Base-by-base conservation (phyloP, 2,329 filamentous ascomycete genomes). In the Aspergillus pseudonomiae region DNA sequence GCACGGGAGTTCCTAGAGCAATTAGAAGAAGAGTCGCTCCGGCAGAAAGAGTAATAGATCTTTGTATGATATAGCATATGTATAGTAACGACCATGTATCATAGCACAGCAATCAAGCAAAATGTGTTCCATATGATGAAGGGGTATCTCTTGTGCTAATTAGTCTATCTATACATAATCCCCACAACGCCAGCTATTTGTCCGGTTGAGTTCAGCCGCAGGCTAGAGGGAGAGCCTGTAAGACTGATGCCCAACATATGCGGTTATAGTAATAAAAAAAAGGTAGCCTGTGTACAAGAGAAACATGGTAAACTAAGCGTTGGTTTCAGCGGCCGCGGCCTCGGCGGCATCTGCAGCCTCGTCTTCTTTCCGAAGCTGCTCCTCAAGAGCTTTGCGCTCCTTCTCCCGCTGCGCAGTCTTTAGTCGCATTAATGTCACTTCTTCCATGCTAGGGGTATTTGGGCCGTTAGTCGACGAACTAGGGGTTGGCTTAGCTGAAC, bases 331-430 rank as follows among this genome's bases (percentile, higher is more conserved):
- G 46, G 67, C 63, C 26, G 68, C 70, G 57, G 71, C 68, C 63
- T 74, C 71, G 62, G 75, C 67, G 65, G 75, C 75, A 66, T 77
- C 76, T 4, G 77, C 79, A 6, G 75, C 78, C 61, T 82, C 80
- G 48, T 85, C 84, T 65, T 82, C 80, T 68, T 79, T 80, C 50
- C 78, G 72, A 60, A 85, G 80, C 66, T 88, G 81, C 59, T 86
- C 85, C 65, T 85, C 85, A 14, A 85, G 65, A 36, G 80, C 79
- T 68, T 79, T 81, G 62, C 80, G 82, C 72, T 88, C 85, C 28
- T 82, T 80, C 68, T 81, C 79, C 46, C 80, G 81, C 73, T 88
- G 85, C 1, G 85, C 85, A 61, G 83, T 86, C 67, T 84, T 84
- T 46, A 89, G 67, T 61, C 85, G 81, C 64, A 85, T 87, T 77